phyloP scores from a whole-genome alignment of 2,329 filamentous ascomycete species.

The Macrophomina phaseolina region DNA sequence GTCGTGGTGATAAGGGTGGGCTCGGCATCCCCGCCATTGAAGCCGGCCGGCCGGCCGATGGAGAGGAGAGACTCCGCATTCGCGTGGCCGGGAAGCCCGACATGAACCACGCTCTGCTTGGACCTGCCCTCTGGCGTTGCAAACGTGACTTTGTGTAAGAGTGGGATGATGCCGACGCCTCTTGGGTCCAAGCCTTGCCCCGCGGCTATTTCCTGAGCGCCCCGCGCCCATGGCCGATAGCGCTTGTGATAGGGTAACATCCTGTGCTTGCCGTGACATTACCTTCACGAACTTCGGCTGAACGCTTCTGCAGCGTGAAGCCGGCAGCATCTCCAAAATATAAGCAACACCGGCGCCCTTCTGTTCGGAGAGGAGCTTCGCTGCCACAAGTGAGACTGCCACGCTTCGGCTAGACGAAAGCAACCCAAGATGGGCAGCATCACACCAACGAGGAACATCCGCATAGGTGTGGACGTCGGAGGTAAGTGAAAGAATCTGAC shows the following conservation, averaged over 20 bases:
- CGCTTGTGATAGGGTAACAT: constrained; percentile 16
- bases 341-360: not conserved
- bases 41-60: constrained; percentile 20
- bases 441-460: constrained; percentile 33
- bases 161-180: constrained; percentile 4
- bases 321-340: not conserved
- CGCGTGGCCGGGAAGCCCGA: not conserved
- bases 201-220: not conserved
- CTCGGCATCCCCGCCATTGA: constrained; percentile 12
- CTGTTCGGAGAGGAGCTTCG: no score
- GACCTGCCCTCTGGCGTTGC: constrained; percentile 6
- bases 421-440: constrained; percentile 14
- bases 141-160: constrained; percentile 4
- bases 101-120: not conserved
- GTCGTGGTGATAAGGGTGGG: not conserved
- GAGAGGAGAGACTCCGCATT: not conserved
- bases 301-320: not conserved
- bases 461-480: constrained; percentile 53
- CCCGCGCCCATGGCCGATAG: constrained; percentile 9
- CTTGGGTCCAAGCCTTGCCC: not conserved
- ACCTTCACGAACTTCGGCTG: not conserved
- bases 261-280: not conserved
- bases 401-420: not conserved
- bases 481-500: constrained; percentile 30
- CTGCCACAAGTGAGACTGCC: no score